A percentile compares a stretch with the other conserved stretches of the same genome.
Conservation (phyloP, 2,329 filamentous ascomycete genomes). For the Pseudogymnoascus sp. region DNA sequence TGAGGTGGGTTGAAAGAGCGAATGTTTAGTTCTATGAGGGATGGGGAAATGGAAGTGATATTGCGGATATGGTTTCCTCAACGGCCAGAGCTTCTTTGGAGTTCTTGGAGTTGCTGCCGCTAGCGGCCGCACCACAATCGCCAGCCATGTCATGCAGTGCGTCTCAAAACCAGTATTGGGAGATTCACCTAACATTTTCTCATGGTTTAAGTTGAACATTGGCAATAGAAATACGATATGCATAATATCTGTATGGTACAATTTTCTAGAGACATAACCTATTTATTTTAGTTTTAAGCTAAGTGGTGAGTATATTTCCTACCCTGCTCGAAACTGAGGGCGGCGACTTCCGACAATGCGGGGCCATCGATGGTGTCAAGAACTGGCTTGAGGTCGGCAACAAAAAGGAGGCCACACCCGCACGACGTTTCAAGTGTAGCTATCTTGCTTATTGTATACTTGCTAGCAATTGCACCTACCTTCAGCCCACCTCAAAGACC, state of each 20-base stretch:
- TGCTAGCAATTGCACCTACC: neutral
- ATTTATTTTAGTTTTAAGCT: neutral
- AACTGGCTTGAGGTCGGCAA: neutral
- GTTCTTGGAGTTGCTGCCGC: conserved; percentile 6
- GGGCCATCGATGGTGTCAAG: neutral
- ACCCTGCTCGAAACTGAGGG: neutral
- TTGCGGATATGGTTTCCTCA: conserved; percentile 6
- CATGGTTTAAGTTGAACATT: neutral
- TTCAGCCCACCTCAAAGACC: neutral
- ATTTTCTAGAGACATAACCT: neutral
- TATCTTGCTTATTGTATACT: neutral
- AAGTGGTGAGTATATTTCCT: neutral
- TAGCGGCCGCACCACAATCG: conserved; percentile 5
- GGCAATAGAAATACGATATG: neutral
- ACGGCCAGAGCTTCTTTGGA: conserved; percentile 7
- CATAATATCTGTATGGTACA: neutral
- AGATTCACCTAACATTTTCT: neutral
- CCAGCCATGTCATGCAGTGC: neutral
- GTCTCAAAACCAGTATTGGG: neutral
- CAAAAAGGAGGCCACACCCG: neutral
- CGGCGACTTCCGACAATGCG: conserved; percentile 2
- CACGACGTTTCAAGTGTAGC: neutral
- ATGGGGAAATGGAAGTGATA: neutral
- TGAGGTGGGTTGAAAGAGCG: neutral
- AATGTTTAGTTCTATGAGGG: neutral